These are phyloP conservation scores for Talaromyces verruculosus DNA, from an alignment of 2,329 filamentous ascomycete species.

Conservation along the genomic window DNA sequence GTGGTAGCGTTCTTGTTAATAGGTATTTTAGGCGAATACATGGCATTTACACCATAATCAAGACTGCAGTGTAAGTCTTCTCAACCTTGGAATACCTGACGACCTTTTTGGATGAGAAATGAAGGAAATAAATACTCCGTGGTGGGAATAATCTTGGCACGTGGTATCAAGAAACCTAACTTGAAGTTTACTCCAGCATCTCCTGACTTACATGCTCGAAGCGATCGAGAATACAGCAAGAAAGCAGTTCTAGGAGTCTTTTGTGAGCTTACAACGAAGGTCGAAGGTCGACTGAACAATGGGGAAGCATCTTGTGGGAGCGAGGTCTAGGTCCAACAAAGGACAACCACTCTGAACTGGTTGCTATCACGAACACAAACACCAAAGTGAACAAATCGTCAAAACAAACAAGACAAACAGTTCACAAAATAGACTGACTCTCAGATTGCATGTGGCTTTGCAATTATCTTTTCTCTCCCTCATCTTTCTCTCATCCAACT, in stretches of 20 bases:
- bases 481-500: not conserved
- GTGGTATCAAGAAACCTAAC: not conserved
- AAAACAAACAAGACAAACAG: not conserved
- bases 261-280: not conserved
- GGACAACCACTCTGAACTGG: not conserved
- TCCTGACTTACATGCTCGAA: not conserved
- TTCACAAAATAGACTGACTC: not conserved
- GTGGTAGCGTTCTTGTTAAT: constrained; percentile 1
- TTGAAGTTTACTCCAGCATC: not conserved
- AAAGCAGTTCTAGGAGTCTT: not conserved
- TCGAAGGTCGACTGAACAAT: not conserved
- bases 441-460: not conserved
- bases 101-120: not conserved
- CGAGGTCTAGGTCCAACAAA: not conserved
- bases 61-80: not conserved
- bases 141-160: not conserved
- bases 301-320: not conserved
- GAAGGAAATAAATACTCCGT: not conserved
- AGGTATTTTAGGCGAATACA: not conserved
- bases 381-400: not conserved
- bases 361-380: constrained; percentile 1
- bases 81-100: not conserved
- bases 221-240: not conserved
- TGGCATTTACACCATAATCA: not conserved
- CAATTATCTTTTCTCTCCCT: not conserved